Conservation (phyloP, 1,139 yeast species). For the Pneumocystis oryctolagi region DNA sequence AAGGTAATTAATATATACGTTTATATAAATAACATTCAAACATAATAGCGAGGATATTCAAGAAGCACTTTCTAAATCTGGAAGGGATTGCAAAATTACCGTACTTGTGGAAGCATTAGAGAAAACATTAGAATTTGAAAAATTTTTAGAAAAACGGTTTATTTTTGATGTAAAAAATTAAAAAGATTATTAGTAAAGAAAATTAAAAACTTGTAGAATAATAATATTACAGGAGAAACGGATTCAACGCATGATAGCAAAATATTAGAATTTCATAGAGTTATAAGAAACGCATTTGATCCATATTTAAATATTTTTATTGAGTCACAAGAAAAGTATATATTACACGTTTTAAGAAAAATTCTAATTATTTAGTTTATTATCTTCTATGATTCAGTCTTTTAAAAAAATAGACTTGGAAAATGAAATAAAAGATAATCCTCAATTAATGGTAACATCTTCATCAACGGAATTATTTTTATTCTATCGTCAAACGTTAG, state of each 20-base stretch:
- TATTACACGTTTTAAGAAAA: not conserved
- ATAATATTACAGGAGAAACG: constrained; percentile 11
- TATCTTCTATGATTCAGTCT: constrained; percentile 19
- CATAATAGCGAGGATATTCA: constrained; percentile 51
- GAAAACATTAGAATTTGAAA: constrained; percentile 66
- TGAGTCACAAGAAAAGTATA: constrained; percentile 54
- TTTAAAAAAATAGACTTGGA: constrained; percentile 30
- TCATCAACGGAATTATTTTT: constrained; percentile 82
- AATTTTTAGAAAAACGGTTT: constrained; percentile 40
- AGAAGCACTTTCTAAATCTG: constrained; percentile 28
- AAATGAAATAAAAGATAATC: constrained; percentile 36
- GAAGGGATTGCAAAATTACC: constrained; percentile 36
- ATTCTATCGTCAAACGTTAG: constrained; percentile 51
- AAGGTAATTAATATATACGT: not conserved
- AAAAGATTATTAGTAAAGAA: not conserved
- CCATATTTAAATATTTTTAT: constrained; percentile 79
- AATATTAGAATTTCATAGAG: constrained; percentile 26
- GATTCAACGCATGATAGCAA: constrained; percentile 1
- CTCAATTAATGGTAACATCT: constrained; percentile 31
- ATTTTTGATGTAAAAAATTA: not conserved
- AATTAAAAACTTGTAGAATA: constrained; percentile 4
- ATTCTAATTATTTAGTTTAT: constrained; percentile 6
- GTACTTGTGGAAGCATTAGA: constrained; percentile 45
- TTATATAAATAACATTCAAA: not conserved
- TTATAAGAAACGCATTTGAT: constrained; percentile 62